Base-by-base conservation (phyloP, 805 yeast genomes). In the Schizosaccharomyces lindneri region DNA sequence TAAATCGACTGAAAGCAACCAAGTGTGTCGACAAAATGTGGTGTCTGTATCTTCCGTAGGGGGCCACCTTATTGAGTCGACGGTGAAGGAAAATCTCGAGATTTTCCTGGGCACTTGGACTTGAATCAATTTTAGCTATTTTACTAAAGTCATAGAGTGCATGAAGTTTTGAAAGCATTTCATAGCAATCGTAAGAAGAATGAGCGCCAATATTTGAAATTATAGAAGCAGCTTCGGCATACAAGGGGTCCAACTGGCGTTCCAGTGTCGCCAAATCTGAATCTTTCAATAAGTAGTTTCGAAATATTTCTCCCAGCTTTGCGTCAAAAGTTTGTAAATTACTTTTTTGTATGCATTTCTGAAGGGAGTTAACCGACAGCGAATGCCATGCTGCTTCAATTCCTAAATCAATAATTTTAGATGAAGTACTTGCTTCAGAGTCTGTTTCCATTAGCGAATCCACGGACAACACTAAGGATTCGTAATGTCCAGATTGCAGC, bases 401-500 rank as follows among this genome's bases (percentile, higher is more conserved):
- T 5, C 36, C 57, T 17, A 51, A 29, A 15, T 51, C 27, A 17
- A 51, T 6, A 6, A 51, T 29, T 29, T 21, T 51, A 21, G 57
- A 51, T 19, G 21, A 46, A 21, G 57, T 51, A 39, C 9, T 51
- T 21, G 36, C 36, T 29, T 17, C 27, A 19, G 36, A 51, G 9
- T 29, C 41, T 36, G 41, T 36, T 36, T 36, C 41, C 41, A 29
- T 19, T n/a, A 57, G 46, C 11, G 43, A 21, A 41, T 57, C 39
- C 19, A 41, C 19, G 17, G n/a, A 29, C 19, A 36, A 17, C 19
- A 36, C 46, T 4, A 43, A 21, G 63, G 83, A 81, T 36, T 83
- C 85, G 66, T 85, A 84, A 24, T 85, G 75, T 39, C 87, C 89
- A 70, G 85, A 87, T 55, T 84, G 84, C 63, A 81, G 81, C 64